A percentile compares a stretch with the other conserved stretches of the same genome.
These are phyloP conservation scores for Plasmodium malariae DNA, from an alignment of 169 alveolate genomes.

Conservation along the genomic window DNA sequence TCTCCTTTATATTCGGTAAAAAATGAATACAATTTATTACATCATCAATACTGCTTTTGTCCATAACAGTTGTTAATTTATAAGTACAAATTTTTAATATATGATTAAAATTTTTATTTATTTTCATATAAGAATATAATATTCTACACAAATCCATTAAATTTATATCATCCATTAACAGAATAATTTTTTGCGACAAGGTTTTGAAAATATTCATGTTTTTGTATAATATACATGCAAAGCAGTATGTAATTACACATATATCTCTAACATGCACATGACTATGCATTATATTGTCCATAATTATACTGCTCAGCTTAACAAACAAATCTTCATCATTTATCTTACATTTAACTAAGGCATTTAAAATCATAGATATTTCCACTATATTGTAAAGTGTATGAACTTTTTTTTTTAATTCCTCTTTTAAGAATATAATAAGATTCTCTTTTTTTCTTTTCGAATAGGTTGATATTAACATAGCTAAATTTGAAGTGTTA, in stretches of 20 bases:
- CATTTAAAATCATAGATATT: constrained; percentile 72
- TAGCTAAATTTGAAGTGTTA: constrained; percentile 71
- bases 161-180: constrained; percentile 40
- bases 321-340: constrained; percentile 56
- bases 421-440: constrained; percentile 69
- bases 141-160: constrained; percentile 68
- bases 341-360: constrained; percentile 65
- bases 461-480: constrained; percentile 69
- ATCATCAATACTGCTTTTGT: constrained; percentile 36
- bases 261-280: constrained; percentile 65
- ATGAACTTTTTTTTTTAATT: constrained; percentile 67
- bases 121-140: constrained; percentile 56
- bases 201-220: constrained; percentile 57
- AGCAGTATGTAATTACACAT: constrained; percentile 66
- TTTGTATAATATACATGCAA: constrained; percentile 51
- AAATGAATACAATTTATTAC: constrained; percentile 74
- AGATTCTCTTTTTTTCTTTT: constrained; percentile 49
- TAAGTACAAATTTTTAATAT: constrained; percentile 44
- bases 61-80: constrained; percentile 25
- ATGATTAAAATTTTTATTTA: constrained; percentile 55
- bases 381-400: constrained; percentile 66
- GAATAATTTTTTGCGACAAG: constrained; percentile 56
- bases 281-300: constrained; percentile 49
- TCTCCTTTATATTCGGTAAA: constrained; percentile 54
- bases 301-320: constrained; percentile 42